Evolutionary conservation across 257 asterid species (phyloP).

Genomic region (Forsythia suspensa): DNA sequence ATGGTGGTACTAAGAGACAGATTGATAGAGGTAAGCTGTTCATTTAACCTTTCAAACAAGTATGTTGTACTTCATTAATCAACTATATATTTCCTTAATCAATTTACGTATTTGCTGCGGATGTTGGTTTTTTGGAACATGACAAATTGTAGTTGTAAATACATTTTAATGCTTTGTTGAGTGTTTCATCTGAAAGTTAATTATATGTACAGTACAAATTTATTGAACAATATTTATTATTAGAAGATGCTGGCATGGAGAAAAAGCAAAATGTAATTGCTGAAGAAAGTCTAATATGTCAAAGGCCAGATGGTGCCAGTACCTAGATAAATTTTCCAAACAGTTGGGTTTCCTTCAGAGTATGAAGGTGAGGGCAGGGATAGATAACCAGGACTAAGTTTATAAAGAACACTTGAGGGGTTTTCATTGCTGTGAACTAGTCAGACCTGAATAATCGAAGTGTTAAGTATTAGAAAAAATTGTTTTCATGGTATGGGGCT

Average conservation of each 20-base stretch:
- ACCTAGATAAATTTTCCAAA: no score
- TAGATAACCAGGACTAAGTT: neutral
- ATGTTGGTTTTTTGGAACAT: neutral
- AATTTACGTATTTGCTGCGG: neutral
- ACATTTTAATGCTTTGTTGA: neutral
- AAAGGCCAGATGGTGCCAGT: neutral
- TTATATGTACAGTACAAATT: neutral
- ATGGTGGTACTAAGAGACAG: conserved; percentile 28
- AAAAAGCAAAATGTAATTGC: neutral
- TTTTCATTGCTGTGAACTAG: no score
- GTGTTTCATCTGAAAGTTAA: neutral
- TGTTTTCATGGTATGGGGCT: neutral
- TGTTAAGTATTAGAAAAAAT: neutral
- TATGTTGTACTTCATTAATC: neutral
- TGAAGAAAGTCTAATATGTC: neutral
- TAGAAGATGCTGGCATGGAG: neutral
- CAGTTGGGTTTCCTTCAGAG: neutral
- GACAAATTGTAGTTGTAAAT: neutral
- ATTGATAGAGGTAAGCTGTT: conserved; percentile 24
- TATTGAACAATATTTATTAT: neutral
- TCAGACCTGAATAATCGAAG: neutral
- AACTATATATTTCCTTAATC: conserved; percentile 3
- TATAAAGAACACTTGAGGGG: neutral
- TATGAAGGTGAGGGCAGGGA: neutral
- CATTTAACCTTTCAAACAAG: neutral